Evolutionary conservation across 169 alveolate genomes (phyloP).

Genomic region (Cyclospora cayetanensis): DNA sequence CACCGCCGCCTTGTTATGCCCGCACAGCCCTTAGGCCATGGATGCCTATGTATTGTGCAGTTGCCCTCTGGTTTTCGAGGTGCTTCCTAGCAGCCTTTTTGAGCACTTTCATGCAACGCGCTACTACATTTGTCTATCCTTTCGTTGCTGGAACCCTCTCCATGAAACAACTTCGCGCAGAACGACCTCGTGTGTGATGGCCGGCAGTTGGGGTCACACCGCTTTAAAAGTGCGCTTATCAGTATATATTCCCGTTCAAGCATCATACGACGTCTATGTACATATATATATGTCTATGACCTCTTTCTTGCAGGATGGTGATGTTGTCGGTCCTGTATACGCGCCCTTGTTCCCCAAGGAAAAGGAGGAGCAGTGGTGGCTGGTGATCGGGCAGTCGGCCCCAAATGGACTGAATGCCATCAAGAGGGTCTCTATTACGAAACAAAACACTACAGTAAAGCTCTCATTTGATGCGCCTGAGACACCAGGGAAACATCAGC

Average conservation of each 20-base stretch:
- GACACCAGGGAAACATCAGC: slow-evolving; percentile 82
- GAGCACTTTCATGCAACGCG: too few species aligned
- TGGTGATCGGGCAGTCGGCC: slow-evolving; percentile 94
- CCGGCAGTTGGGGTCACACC: too few species aligned
- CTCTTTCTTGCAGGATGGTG: slow-evolving; percentile 81
- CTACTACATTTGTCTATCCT: too few species aligned
- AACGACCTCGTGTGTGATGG: too few species aligned
- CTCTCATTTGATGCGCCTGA: slow-evolving; percentile 87
- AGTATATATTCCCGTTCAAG: too few species aligned
- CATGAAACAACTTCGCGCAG: too few species aligned
- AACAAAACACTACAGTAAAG: slow-evolving; percentile 80
- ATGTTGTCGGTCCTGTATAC: slow-evolving; percentile 85
- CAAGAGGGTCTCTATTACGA: slow-evolving; percentile 86
- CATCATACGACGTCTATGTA: not conserved
- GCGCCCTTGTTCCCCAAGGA: slow-evolving; percentile 96
- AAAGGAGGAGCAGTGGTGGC: slow-evolving; percentile 99
- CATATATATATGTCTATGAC: slow-evolving; percentile 77
- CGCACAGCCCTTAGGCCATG: too few species aligned
- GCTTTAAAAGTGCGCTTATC: too few species aligned
- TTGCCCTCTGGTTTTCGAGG: not conserved
- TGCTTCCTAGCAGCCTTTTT: too few species aligned
- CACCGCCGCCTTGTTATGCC: not conserved
- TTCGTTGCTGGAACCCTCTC: too few species aligned
- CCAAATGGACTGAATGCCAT: slow-evolving; percentile 88
- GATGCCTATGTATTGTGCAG: not conserved